A percentile compares a stretch with the other conserved stretches of the same genome.
Evolutionary conservation across 2,329 filamentous ascomycete genomes (phyloP).

Genomic region (Daldinia sp.): DNA sequence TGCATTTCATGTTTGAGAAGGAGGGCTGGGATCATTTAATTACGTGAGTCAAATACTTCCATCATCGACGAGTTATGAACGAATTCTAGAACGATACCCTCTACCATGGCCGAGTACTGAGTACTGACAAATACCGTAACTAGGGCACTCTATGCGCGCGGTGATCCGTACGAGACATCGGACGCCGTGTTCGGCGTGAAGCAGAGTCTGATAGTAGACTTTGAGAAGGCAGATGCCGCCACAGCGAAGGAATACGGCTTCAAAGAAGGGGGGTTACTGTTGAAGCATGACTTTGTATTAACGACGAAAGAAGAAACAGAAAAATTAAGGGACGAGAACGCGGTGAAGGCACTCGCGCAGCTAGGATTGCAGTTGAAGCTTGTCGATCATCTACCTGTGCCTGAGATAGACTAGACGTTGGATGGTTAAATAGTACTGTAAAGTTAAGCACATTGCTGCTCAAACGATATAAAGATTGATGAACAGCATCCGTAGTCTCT

Average conservation of each 20-base stretch:
- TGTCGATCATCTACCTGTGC: constrained; percentile 80
- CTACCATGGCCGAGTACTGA: not conserved
- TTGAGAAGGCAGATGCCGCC: constrained; percentile 62
- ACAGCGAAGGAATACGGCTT: constrained; percentile 73
- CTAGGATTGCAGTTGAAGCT: constrained; percentile 78
- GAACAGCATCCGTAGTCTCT: no score
- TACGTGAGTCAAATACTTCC: constrained; percentile 69
- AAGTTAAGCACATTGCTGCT: no score
- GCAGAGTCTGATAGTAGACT: constrained; percentile 78
- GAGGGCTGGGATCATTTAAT: constrained; percentile 82
- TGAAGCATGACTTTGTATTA: constrained; percentile 82
- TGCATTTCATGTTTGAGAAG: constrained; percentile 93
- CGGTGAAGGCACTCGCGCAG: constrained; percentile 73
- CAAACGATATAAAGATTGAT: no score
- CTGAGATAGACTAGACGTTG: constrained; percentile 65
- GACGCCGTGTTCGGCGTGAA: constrained; percentile 92
- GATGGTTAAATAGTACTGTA: not conserved
- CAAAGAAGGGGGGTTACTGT: constrained; percentile 70
- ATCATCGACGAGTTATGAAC: not conserved
- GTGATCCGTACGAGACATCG: constrained; percentile 83
- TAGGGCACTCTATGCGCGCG: constrained; percentile 80
- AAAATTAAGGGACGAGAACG: constrained; percentile 72
- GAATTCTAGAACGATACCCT: no score
- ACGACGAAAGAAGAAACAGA: constrained; percentile 77
- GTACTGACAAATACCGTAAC: not conserved